phyloP scores from a whole-genome alignment of 2,329 filamentous ascomycete species.

The Ascochyta clinopodiicola region DNA sequence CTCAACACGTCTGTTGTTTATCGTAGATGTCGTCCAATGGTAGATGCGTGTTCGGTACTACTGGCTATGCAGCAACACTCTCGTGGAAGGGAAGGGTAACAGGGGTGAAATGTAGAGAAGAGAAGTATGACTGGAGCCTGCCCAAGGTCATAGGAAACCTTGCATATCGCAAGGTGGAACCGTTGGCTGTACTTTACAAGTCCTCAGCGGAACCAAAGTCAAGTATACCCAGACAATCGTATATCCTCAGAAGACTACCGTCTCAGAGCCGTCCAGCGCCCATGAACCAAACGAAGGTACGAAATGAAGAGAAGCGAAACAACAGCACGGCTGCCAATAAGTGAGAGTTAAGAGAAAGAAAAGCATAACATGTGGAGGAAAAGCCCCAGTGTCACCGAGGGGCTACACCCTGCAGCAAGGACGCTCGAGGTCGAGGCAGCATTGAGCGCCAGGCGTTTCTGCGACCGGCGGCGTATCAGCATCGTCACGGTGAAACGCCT shows the following conservation, averaged over 20 bases:
- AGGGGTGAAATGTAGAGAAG: conserved; percentile 18
- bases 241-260: conserved; percentile 11
- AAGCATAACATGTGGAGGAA: conserved; percentile 32
- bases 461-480: conserved; percentile 43
- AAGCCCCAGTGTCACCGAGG: conserved; percentile 39
- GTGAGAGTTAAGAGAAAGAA: conserved; percentile 33
- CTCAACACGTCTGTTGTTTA: conserved; percentile 12
- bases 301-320: conserved; percentile 44
- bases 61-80: conserved; percentile 13
- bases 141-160: conserved; percentile 35
- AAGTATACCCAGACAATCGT: conserved; percentile 5
- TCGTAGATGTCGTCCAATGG: conserved; percentile 7
- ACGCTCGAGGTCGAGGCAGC: conserved; percentile 37
- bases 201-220: conserved; percentile 20
- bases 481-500: conserved; percentile 33
- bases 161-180: conserved; percentile 35
- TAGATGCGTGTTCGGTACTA: conserved; percentile 13
- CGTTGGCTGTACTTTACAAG: conserved; percentile 30
- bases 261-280: conserved; percentile 30
- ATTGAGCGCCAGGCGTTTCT: conserved; percentile 44
- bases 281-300: conserved; percentile 41
- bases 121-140: conserved; percentile 44
- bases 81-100: conserved; percentile 11
- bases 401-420: conserved; percentile 35
- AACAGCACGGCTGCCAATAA: conserved; percentile 47